Percentiles rank a stretch among this genome's conserved stretches.
phyloP scores from a whole-genome alignment of 208 protist species.

The Acanthamoeba castellanii region DNA sequence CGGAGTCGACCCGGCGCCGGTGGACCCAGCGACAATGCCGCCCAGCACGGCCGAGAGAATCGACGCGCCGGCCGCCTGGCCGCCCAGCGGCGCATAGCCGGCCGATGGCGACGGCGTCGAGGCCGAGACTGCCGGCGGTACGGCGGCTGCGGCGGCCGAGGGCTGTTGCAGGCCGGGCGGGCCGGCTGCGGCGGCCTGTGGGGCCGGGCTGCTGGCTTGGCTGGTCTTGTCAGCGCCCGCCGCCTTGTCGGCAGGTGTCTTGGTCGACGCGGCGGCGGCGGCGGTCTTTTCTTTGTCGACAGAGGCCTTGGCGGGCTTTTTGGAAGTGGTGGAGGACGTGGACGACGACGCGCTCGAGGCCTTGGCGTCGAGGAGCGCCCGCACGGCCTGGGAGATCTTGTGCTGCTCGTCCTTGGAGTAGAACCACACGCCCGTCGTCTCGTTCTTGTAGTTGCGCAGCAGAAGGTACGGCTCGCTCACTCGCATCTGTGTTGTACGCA shows the following conservation, averaged over 20 bases:
- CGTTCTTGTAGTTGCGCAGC: constrained; percentile 26
- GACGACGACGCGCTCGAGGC: background rate
- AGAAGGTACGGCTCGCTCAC: constrained; percentile 25
- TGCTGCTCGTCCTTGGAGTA: constrained; percentile 56
- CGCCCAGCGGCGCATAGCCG: too few relatives aligned
- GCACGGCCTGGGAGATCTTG: constrained; percentile 16
- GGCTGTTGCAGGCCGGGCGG: background rate
- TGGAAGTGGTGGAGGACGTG: background rate
- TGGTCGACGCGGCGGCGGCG: background rate
- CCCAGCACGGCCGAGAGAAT: background rate
- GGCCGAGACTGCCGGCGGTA: background rate
- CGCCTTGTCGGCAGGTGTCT: background rate
- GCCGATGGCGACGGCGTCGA: background rate
- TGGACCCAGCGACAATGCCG: background rate
- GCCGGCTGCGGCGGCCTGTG: background rate
- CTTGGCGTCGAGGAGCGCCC: background rate
- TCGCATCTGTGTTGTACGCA: background rate
- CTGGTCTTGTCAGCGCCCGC: background rate
- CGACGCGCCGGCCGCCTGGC: background rate
- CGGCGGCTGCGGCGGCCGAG: background rate
- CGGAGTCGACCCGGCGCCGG: background rate
- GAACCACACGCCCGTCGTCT: constrained; percentile 57
- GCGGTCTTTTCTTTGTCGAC: background rate
- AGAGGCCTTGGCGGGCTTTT: background rate
- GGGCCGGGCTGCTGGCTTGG: too few relatives aligned